Evolutionary conservation across 805 yeast species (phyloP), one percentile per base, ranked within the genome.

Genomic region (Ogataea minuta): DNA sequence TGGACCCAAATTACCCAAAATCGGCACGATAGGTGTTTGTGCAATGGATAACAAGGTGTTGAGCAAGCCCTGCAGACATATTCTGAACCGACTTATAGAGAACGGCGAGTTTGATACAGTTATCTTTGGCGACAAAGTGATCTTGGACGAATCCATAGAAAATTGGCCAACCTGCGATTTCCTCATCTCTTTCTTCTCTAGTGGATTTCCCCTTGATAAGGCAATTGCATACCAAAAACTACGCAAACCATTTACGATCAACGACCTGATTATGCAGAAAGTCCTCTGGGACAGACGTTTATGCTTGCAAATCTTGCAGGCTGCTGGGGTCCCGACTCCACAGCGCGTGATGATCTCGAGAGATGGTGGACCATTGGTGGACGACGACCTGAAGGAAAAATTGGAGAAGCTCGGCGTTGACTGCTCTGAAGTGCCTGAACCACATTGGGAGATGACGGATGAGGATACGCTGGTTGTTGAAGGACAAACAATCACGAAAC

Each of bases 101-200:
- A 81, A 85, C 51, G 97, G 96, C 20, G 98, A 93, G 65, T 93
- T 93, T 60, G 98, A 93, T 57, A 88, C 98, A 0, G 85, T 93
- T 13, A 89, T 93, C 39, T 93, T 93, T 68, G 98, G 98, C 43
- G 99, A 93, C 62, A 93, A 93, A 63, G 97, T 89, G 16, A 91
- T 93, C 36, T 66, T 93, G 40, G 99, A 93, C 63, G 99, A 95
- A 66, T 67, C 75, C 11, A 77, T 93, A 43, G 98, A 93, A 66
- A 88, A 89, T 60, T 93, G 99, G 99, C 99, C 99, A 26, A 88
- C 96, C 25, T 93, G 99, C 67, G 99, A 93, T 60, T 93, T 88
- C 56, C 70, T 93, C 46, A 86, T 93, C 45, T 82, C 91, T 50
- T 93, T 93, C 63, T 93, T 93, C 62, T 85, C 95, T n/a, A 77